Percentiles rank a stretch among this genome's conserved stretches.
Evolutionary conservation across 192 early-diverging fungal genomes (phyloP).

Genomic region (Endogone sp.): DNA sequence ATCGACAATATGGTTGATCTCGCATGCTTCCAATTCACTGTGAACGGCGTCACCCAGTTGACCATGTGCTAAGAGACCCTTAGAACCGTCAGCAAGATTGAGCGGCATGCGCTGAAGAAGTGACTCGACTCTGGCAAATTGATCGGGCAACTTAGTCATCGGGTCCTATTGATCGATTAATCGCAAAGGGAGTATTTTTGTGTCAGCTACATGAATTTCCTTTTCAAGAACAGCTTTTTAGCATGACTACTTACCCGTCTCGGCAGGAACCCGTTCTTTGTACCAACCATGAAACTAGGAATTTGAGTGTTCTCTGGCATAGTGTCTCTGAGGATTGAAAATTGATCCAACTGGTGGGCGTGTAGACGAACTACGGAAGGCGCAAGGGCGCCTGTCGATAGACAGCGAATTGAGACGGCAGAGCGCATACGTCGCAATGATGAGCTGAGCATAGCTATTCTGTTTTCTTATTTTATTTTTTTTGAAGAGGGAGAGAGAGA

Average conservation of each 20-base stretch:
- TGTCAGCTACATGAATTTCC: background rate
- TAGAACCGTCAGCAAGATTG: conserved; percentile 54
- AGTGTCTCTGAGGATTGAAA: conserved; percentile 40
- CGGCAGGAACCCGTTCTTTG: conserved; percentile 53
- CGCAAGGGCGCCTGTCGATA: conserved; percentile 2
- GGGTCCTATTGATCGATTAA: conserved; percentile 65
- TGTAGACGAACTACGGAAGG: background rate
- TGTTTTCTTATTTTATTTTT: background rate
- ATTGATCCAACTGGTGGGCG: conserved; percentile 11
- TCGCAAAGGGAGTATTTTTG: background rate
- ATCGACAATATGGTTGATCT: conserved; percentile 70
- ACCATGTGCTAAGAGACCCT: conserved; percentile 75
- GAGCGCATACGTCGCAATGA: background rate
- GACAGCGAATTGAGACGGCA: background rate
- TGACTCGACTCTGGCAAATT: conserved; percentile 66
- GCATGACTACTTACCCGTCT: conserved; percentile 21
- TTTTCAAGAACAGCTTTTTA: background rate
- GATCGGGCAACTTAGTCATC: conserved; percentile 57
- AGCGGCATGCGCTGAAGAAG: conserved; percentile 80
- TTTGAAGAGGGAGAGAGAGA: background rate
- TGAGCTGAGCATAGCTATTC: background rate
- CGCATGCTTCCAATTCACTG: conserved; percentile 64
- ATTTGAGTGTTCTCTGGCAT: conserved; percentile 35
- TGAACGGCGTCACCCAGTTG: conserved; percentile 76
- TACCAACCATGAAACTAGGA: conserved; percentile 54